These are phyloP conservation scores for Cryptococcus deneoformans DNA, from an alignment of 1,284 basidiomycete genomes.

Conservation along the genomic window DNA sequence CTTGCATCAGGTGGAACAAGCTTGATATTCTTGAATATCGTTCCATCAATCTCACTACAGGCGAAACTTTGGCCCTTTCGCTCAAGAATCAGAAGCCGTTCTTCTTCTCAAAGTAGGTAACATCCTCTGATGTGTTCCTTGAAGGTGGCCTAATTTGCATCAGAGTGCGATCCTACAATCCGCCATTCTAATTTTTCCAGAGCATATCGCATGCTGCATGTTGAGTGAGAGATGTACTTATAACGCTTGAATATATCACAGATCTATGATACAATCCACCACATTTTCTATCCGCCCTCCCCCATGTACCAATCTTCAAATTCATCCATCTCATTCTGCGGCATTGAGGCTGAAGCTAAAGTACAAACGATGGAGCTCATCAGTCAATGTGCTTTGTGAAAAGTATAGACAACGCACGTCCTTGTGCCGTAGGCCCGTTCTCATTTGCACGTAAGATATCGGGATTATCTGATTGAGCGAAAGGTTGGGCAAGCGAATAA, in stretches of 20 bases:
- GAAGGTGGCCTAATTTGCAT: background rate
- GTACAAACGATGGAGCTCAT: no score
- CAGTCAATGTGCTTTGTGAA: no score
- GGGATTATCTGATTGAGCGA: no score
- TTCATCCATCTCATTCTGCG: background rate
- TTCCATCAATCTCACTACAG: constrained; percentile 68
- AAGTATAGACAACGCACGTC: no score
- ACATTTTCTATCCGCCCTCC: background rate
- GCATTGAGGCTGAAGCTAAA: no score
- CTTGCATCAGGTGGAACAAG: constrained; percentile 67
- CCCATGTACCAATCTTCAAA: constrained; percentile 2
- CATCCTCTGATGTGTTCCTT: background rate
- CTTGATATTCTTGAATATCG: constrained; percentile 73
- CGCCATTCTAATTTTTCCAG: constrained; percentile 7
- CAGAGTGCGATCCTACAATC: constrained; percentile 19
- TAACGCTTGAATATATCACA: background rate
- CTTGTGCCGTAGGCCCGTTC: no score
- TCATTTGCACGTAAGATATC: no score
- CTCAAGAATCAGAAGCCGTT: constrained; percentile 83
- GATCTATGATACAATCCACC: background rate
- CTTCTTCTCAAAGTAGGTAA: constrained; percentile 75
- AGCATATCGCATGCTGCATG: background rate
- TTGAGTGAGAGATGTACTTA: no score
- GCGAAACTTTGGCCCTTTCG: constrained; percentile 67
- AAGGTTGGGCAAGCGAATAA: no score